Evolutionary conservation across 2,329 filamentous ascomycete species (phyloP), one percentile per base, ranked within the genome.

Genomic region (Botrytis aclada): DNA sequence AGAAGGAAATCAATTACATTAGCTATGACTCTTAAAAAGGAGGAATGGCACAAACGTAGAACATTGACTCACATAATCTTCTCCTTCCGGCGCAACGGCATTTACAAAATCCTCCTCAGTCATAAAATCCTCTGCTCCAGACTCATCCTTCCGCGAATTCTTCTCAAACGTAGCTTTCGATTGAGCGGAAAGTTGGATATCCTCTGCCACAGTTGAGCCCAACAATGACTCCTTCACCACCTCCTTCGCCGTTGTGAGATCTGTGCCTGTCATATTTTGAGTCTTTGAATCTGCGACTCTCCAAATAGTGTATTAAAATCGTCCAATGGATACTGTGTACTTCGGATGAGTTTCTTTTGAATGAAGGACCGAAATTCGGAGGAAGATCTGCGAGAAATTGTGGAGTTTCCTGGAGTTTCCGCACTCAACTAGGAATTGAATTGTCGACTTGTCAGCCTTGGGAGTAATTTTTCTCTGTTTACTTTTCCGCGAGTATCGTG

Each of bases 71-170:
- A 98, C 95, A 84, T 96, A 98, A 85, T 98, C 94, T 83, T 97
- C 94, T 74, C 90, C 87, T 65, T 88, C 87, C 8, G 96, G 96
- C 78, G 94, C 95, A 84, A 99, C 90, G 41, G 95, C 95, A 80
- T 95, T 87, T 79, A 98, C 89, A 82, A 99, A 99, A 81, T 97
- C 89, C n/a, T 95, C 89, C 75, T 92, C 89, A 63, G 88, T 90
- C 88, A 99, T 92, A 81, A 88, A 94, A 72, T 90, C 85, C 80
- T 98, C 93, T 73, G 92, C 95, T 16, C 90, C 87, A 78, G 89
- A 86, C 74, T 91, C 85, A 80, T 97, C 93, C 82, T 91, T 92
- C 80, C 88, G 84, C 58, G 96, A 93, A 85, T 95, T 86, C 80
- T 88, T 88, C 78, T 90, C 83, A 83, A 98, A 99, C 75, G 90